Conservation (phyloP, 139 green algal genomes). For the Micractinium conductrix region DNA sequence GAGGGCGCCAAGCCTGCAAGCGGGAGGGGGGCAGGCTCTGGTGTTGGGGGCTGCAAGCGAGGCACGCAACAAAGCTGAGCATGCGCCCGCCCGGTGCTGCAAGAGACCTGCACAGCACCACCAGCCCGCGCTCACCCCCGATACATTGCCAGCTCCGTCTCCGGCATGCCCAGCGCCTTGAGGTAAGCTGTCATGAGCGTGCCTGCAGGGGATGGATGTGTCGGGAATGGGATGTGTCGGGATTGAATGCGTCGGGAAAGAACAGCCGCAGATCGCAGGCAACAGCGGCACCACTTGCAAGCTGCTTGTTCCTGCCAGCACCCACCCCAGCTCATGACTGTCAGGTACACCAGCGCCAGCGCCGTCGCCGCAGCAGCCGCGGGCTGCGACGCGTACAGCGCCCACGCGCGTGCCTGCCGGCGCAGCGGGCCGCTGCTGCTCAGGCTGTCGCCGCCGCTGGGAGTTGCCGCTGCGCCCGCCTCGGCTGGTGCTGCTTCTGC, state of each 20-base stretch:
- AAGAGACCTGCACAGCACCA: not conserved
- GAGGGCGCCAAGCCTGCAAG: constrained; percentile 59
- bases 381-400: constrained; percentile 64
- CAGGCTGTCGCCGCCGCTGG: not conserved
- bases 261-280: too few species aligned
- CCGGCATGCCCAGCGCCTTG: constrained; percentile 64
- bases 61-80: too few species aligned
- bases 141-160: constrained; percentile 63
- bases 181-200: constrained; percentile 75
- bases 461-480: not conserved
- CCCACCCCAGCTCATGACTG: constrained; percentile 68
- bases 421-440: not conserved
- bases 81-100: too few species aligned
- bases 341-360: constrained; percentile 84
- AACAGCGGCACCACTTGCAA: too few species aligned
- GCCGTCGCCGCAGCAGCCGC: constrained; percentile 66
- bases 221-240: too few species aligned
- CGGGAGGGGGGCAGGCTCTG: not conserved
- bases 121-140: constrained; percentile 42
- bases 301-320: too few species aligned
- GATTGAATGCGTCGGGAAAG: too few species aligned
- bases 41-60: not conserved
- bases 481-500: not conserved
- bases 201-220: too few species aligned
- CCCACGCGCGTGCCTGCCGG: constrained; percentile 45